Evolutionary conservation across 805 yeast species (phyloP).

Genomic region (Metschnikowia vanudenii): DNA sequence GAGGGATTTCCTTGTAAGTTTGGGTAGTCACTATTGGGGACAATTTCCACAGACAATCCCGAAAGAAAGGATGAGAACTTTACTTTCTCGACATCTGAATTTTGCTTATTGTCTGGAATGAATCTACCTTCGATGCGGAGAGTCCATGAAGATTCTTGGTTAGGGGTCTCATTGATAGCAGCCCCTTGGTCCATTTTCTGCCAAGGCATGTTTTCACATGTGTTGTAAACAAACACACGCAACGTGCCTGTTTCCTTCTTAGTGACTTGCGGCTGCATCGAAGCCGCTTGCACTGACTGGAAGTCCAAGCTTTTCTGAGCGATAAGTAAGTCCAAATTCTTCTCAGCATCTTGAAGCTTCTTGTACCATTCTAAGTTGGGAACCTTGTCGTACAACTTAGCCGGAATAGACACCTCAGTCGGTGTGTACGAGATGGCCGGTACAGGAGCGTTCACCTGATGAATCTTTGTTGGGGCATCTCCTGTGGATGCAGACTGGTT

Average conservation of each 20-base stretch:
- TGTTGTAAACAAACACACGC: constrained; percentile 79
- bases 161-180: constrained; percentile 11
- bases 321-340: constrained; percentile 72
- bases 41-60: constrained; percentile 78
- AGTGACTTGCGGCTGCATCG: constrained; percentile 36
- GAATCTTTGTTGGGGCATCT: constrained; percentile 31
- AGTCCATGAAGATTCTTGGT: constrained; percentile 66
- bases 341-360: constrained; percentile 76
- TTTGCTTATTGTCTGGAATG: constrained; percentile 33
- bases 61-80: constrained; percentile 58
- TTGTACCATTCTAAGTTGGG: constrained; percentile 76
- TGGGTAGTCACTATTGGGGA: constrained; percentile 41
- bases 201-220: constrained; percentile 89
- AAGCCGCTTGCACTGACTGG: constrained; percentile 58
- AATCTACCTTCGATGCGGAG: constrained; percentile 85
- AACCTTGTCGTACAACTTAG: constrained; percentile 38
- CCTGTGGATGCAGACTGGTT: constrained; percentile 18
- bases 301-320: constrained; percentile 83
- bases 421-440: constrained; percentile 45
- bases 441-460: constrained; percentile 27
- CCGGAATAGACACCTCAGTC: constrained; percentile 41
- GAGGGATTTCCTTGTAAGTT: constrained; percentile 29
- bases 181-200: constrained; percentile 33
- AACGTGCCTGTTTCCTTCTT: constrained; percentile 55
- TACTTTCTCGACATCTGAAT: constrained; percentile 10